Conservation (phyloP, 768 basidiomycete genomes). For the Lepiota venenata region DNA sequence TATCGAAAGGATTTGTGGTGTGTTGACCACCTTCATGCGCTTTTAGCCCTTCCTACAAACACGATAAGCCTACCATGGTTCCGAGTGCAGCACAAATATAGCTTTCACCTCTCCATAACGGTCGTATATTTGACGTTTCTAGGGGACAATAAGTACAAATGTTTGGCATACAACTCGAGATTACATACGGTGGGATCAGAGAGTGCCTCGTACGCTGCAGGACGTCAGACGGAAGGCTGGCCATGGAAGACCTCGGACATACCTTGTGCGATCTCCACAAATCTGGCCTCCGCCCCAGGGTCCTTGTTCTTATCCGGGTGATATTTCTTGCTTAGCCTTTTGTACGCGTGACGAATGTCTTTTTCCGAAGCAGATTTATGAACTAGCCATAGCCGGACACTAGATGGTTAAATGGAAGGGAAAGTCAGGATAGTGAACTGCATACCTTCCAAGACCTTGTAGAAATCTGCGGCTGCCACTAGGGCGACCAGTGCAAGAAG, state of each 20-base stretch:
- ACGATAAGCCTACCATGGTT: neutral
- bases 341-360: conserved; percentile 92
- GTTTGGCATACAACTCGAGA: neutral
- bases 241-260: conserved; percentile 18
- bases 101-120: conserved; percentile 76
- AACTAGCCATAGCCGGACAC: conserved; percentile 31
- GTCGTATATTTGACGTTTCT: conserved; percentile 96
- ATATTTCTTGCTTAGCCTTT: conserved; percentile 80
- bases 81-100: neutral
- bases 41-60: conserved; percentile 77
- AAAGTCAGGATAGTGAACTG: conserved; percentile 20
- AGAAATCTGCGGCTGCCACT: conserved; percentile 65
- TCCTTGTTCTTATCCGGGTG: conserved; percentile 97
- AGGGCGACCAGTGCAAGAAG: conserved; percentile 35
- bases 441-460: conserved; percentile 81
- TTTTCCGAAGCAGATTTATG: conserved; percentile 78
- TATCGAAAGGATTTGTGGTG: conserved; percentile 87
- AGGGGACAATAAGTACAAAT: conserved; percentile 10
- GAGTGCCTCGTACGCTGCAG: conserved; percentile 87
- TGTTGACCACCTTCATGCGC: conserved; percentile 85
- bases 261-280: conserved; percentile 92
- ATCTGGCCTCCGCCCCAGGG: conserved; percentile 74
- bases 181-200: conserved; percentile 72
- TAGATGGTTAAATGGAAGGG: conserved; percentile 18
- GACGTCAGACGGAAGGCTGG: conserved; percentile 1